Base-by-base conservation (phyloP, 2,329 filamentous ascomycete species). In the Claviceps sp. region DNA sequence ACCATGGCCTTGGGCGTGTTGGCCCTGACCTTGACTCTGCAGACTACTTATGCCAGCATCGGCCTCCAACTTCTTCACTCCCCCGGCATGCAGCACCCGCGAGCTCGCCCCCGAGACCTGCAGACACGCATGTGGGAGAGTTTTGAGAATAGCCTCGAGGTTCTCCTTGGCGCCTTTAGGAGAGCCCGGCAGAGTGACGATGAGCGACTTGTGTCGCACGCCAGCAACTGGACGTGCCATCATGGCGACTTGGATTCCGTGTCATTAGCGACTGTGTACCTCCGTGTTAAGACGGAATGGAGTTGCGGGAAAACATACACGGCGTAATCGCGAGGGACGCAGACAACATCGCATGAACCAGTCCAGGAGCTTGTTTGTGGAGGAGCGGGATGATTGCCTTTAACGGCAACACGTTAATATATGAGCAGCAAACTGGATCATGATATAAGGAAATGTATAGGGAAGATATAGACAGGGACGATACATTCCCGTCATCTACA, bases 111-210 rank as follows among this genome's bases (percentile, higher is more conserved):
- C 93, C 0, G 86, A 81, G 30, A 88, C 87, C 70, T 97, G 91
- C 7, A 87, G 71, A 59, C 93, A 98, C n/a, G 93, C 93, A 68
- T 98, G 93, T 0, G 91, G 90, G 5, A 98, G 70, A n/a, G 91
- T 81, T 64, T 89, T 94, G 56, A 98, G 72, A 6, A 98, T 75
- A 1, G 90, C 84, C 62, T 93, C 82, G 0, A 98, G 77, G 62
- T 97, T 98, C 71, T 98, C 93, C 62, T 82, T 87, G 8, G 93
- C 93, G 1, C 90, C 93, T 66, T 97, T 97, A 0, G 93, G 93
- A 0, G 91, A 97, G 1, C 93, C 93, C 0, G 93, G 93, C 3
- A 98, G 73, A 0, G 93, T 98, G 56, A 96, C 70, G 24, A 98
- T 85, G 50, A 98, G 68, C 1, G 88, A 84, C 55, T 81, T 82